Evolutionary conservation across 108 stramenopile genomes (phyloP), one percentile per base, ranked within the genome.

Genomic region (Discostella stelligeroides): DNA sequence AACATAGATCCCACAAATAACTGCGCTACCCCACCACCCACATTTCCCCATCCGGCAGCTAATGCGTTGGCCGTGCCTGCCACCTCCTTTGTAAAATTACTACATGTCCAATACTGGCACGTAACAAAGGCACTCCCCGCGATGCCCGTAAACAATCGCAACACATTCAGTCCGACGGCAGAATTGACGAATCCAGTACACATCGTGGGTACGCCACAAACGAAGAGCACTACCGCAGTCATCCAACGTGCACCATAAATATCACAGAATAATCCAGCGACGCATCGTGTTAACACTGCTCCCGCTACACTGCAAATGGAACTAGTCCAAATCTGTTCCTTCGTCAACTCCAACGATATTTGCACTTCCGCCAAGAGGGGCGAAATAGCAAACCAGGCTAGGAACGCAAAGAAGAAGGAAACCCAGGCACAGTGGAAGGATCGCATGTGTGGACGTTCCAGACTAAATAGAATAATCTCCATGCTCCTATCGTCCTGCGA

Each of bases 1-100:
- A 95, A 66, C 17, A 72, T 69, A 18, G 88, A 68, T 55, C 91
- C 94, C 62, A 92, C 85, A 40, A 95, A 63, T 20, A 93, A 53
- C 55, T 88, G 87, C 4, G 84, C 48, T 8, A 85, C 60, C 10
- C 80, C 82, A 9, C 84, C 85, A 6, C 92, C 92, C 5, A 96
- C 73, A 70, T 97, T 97, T 13, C 95, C 96, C 97, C 97, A 97
- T 27, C 97, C 95, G 14, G 85, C 97, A 0, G 83, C 82, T 11
- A 95, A 60, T 41, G 93, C 95, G 75, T 97, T 96, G 34, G 95
- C 95, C 0, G 92, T 88, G 37, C 97, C 97, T 1, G 91, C 91
- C 28, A 96, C 83, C 60, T 94, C 88, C 69, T 61, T 75, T 2
- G 71, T 81, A 70, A 97, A 97, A 88, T 95, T 95, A 47, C 81